These are phyloP conservation scores for Clavaria fumosa DNA, from an alignment of 768 basidiomycete species.

Conservation along the genomic window DNA sequence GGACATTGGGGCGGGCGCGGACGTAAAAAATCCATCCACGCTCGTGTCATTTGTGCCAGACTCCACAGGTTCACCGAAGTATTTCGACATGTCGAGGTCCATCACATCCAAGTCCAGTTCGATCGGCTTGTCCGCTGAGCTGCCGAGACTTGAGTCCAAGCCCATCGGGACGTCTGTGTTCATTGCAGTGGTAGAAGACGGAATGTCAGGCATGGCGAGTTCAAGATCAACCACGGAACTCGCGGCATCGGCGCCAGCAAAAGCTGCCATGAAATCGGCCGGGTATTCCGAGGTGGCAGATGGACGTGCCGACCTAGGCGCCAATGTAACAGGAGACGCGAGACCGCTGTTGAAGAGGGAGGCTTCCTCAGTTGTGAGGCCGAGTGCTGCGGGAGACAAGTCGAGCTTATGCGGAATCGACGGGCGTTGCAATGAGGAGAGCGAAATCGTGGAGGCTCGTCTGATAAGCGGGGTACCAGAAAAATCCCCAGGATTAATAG, in stretches of 20 bases:
- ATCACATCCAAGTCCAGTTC: conserved; percentile 60
- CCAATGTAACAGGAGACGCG: conserved; percentile 67
- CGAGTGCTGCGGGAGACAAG: conserved; percentile 52
- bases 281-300: conserved; percentile 38
- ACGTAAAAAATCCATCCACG: too few species aligned
- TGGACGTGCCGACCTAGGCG: conserved; percentile 62
- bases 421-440: conserved; percentile 66
- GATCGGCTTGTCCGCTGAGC: conserved; percentile 66
- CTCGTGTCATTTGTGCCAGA: too few species aligned
- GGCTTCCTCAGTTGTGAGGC: conserved; percentile 49
- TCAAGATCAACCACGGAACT: conserved; percentile 38
- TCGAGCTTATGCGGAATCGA: conserved; percentile 65
- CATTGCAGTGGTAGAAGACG: conserved; percentile 10
- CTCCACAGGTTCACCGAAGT: too few species aligned
- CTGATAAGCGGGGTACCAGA: conserved; percentile 24
- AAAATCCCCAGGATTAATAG: conserved; percentile 18
- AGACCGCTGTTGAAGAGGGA: conserved; percentile 42
- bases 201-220: conserved; percentile 31
- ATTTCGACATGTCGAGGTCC: conserved; percentile 46
- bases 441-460: conserved; percentile 62
- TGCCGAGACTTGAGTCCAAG: conserved; percentile 30
- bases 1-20: too few species aligned
- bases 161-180: conserved; percentile 17
- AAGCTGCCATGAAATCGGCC: conserved; percentile 51
- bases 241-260: conserved; percentile 27